These are phyloP conservation scores for Lactarius hatsudake DNA, from an alignment of 768 basidiomycete species.

Conservation along the genomic window DNA sequence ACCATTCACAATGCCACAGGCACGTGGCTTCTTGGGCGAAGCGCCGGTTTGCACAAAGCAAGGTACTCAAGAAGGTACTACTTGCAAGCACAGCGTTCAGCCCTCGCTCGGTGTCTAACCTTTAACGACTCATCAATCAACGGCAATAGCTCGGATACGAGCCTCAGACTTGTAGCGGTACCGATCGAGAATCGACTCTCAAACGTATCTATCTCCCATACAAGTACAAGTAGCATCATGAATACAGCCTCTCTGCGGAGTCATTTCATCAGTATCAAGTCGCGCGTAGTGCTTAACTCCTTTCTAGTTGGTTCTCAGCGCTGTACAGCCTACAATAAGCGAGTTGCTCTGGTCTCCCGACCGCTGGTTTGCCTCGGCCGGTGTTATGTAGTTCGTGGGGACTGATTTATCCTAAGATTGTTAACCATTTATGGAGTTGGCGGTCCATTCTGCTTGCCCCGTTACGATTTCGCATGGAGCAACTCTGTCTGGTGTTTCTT, in stretches of 20 bases:
- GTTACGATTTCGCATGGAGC: not conserved
- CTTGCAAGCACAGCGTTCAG: not conserved
- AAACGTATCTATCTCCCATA: not conserved
- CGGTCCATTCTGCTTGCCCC: conserved; percentile 1
- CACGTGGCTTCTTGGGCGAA: not conserved
- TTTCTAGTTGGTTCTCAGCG: conserved; percentile 2
- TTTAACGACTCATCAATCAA: not conserved
- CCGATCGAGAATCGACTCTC: not conserved
- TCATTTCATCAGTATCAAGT: conserved; percentile 6
- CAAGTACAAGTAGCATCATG: not conserved
- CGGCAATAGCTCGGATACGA: not conserved
- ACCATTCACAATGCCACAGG: not conserved
- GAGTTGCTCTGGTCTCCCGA: not conserved
- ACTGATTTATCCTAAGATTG: conserved; percentile 7
- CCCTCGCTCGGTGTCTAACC: not conserved
- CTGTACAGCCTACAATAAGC: conserved; percentile 27
- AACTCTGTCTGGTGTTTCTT: not conserved
- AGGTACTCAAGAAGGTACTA: too few species aligned
- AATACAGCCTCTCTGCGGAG: conserved; percentile 3
- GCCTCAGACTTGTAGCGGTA: not conserved
- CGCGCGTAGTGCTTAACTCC: conserved; percentile 1
- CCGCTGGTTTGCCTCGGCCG: conserved; percentile 22
- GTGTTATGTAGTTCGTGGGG: conserved; percentile 13
- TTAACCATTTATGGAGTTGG: conserved; percentile 15
- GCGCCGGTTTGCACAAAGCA: not conserved